These are phyloP conservation scores for Dendrostoma leiphaemia DNA, from an alignment of 2,329 filamentous ascomycete genomes.

Conservation along the genomic window DNA sequence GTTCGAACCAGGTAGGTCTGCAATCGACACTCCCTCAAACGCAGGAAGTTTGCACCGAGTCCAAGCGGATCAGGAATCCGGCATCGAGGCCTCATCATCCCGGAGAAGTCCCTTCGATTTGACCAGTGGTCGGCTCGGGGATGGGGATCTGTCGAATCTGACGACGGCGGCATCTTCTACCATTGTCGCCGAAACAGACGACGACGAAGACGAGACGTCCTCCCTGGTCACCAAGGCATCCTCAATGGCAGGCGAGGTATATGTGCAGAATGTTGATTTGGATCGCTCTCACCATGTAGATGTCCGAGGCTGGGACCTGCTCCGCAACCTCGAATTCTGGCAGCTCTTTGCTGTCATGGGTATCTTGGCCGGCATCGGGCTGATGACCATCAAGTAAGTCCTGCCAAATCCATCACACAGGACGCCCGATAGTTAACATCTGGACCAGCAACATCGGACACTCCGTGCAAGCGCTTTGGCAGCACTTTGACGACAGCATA, in stretches of 20 bases:
- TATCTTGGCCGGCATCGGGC: conserved; percentile 84
- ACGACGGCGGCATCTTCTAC: conserved; percentile 20
- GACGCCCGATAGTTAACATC: neutral
- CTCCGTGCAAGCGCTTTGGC: conserved; percentile 84
- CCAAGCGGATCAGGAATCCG: conserved; percentile 21
- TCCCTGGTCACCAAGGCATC: conserved; percentile 72
- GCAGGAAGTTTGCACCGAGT: conserved; percentile 26
- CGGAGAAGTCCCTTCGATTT: conserved; percentile 9
- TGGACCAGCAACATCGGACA: conserved; percentile 84
- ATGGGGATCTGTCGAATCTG: conserved; percentile 19
- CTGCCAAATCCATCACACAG: neutral
- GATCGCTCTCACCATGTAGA: conserved; percentile 80
- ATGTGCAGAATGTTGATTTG: conserved; percentile 62
- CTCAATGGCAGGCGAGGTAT: conserved; percentile 48
- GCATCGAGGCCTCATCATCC: neutral
- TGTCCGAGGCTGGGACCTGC: conserved; percentile 78
- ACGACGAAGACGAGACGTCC: conserved; percentile 69
- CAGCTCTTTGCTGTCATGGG: conserved; percentile 85
- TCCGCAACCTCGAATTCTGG: conserved; percentile 80
- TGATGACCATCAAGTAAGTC: conserved; percentile 98
- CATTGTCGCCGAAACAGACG: conserved; percentile 25
- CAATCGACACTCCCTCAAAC: conserved; percentile 33
- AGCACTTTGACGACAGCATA: conserved; percentile 73
- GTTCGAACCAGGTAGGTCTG: conserved; percentile 40
- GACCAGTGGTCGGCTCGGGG: conserved; percentile 17